Percentiles rank a stretch among this genome's conserved stretches.
phyloP scores from a whole-genome alignment of 1,284 basidiomycete species.

The Fomitiporia mediterranea region DNA sequence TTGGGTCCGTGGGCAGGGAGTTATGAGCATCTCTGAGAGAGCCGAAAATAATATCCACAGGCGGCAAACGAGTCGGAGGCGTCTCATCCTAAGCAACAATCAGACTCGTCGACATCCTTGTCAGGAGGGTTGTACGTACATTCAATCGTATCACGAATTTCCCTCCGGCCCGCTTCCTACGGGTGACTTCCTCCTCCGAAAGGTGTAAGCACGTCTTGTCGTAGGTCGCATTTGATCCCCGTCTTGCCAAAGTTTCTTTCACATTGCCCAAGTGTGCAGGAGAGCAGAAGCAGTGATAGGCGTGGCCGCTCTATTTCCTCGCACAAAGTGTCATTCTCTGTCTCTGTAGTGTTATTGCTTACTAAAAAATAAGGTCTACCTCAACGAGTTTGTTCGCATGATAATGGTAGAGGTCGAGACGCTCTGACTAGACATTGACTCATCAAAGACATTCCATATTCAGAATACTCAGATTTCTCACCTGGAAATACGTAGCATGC shows the following conservation, averaged over 20 bases:
- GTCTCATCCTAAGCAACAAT: constrained; percentile 43
- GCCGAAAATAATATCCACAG: constrained; percentile 75
- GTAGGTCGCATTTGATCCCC: constrained; percentile 75
- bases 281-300: constrained; percentile 94
- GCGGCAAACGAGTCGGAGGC: constrained; percentile 42
- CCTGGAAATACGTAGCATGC: constrained; percentile 81
- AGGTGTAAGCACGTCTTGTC: constrained; percentile 84
- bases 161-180: constrained; percentile 71
- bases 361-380: constrained; percentile 37
- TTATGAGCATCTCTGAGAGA: constrained; percentile 66
- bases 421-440: constrained; percentile 63
- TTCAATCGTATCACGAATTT: constrained; percentile 84
- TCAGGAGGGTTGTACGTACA: constrained; percentile 40
- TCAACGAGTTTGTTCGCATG: constrained; percentile 75
- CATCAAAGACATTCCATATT: constrained; percentile 46
- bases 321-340: too few species aligned
- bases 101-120: not conserved
- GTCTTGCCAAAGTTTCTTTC: constrained; percentile 61
- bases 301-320: constrained; percentile 75
- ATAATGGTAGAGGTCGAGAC: constrained; percentile 76
- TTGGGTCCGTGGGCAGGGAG: constrained; percentile 83
- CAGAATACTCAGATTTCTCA: constrained; percentile 28
- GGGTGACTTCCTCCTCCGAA: constrained; percentile 77
- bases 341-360: not conserved
- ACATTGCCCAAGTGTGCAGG: constrained; percentile 62